A percentile compares a stretch with the other conserved stretches of the same genome.
Conservation (phyloP, 805 yeast species). For the Yarrowia keelungensis region DNA sequence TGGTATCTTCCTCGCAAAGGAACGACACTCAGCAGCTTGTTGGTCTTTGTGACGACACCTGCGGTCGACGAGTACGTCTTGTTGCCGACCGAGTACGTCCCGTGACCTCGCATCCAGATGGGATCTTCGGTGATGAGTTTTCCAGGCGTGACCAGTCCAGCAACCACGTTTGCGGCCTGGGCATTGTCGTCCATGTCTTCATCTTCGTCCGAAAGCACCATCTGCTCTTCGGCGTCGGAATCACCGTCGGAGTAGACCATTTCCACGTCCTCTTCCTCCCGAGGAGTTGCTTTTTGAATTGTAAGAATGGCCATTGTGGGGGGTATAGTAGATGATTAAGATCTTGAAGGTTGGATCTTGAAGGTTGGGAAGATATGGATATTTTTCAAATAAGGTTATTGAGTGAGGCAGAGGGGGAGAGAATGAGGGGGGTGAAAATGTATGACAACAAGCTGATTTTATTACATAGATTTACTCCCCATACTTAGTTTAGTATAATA, state of each 20-base stretch:
- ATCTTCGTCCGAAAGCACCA: slow-evolving; percentile 8
- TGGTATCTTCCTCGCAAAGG: slow-evolving; percentile 87
- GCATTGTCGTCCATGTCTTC: slow-evolving; percentile 39
- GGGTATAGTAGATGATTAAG: background rate
- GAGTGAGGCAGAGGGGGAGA: too few relatives aligned
- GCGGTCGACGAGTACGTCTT: slow-evolving; percentile 90
- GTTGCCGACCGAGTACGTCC: slow-evolving; percentile 81
- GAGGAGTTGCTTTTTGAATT: slow-evolving; percentile 20
- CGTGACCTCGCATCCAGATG: slow-evolving; percentile 98
- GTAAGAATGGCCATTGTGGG: slow-evolving; percentile 25
- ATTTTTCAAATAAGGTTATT: too few relatives aligned
- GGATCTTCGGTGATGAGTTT: slow-evolving; percentile 96
- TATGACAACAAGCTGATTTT: too few relatives aligned
- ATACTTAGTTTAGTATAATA: too few relatives aligned
- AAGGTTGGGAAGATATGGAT: too few relatives aligned
- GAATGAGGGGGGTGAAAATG: too few relatives aligned
- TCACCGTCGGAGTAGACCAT: slow-evolving; percentile 34
- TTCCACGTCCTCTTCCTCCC: slow-evolving; percentile 16
- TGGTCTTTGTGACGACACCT: slow-evolving; percentile 85
- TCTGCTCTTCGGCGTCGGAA: slow-evolving; percentile 31
- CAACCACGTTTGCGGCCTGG: slow-evolving; percentile 27
- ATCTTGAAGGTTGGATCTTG: too few relatives aligned
- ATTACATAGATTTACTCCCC: too few relatives aligned
- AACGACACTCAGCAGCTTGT: slow-evolving; percentile 80
- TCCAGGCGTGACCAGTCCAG: slow-evolving; percentile 85